Conservation (phyloP, 805 yeast species). For the Metschnikowia cubensis region DNA sequence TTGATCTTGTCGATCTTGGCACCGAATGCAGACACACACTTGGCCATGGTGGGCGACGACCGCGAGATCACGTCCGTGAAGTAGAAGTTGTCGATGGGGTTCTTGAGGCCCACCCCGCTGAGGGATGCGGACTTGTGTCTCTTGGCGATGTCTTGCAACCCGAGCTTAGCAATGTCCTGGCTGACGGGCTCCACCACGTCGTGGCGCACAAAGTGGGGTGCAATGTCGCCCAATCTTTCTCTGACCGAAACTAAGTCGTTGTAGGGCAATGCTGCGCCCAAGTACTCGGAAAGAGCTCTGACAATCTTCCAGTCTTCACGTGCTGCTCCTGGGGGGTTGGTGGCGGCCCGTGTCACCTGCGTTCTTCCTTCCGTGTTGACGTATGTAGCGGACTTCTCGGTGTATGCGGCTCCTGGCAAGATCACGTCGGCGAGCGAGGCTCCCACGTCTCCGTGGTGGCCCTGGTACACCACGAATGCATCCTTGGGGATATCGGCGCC, state of each 20-base stretch:
- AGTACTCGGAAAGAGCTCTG: constrained; percentile 76
- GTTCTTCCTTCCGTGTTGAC: constrained; percentile 90
- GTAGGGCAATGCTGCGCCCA: constrained; percentile 68
- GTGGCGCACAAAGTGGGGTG: constrained; percentile 76
- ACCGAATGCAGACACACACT: constrained; percentile 71
- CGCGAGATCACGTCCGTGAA: constrained; percentile 85
- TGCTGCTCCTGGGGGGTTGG: constrained; percentile 83
- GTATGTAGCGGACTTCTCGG: constrained; percentile 80
- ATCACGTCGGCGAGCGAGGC: constrained; percentile 86
- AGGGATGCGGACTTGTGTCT: constrained; percentile 35
- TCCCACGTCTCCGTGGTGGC: constrained; percentile 88
- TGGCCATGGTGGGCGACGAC: constrained; percentile 88
- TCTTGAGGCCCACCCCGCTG: constrained; percentile 48
- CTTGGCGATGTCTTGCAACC: constrained; percentile 43
- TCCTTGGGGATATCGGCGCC: constrained; percentile 71
- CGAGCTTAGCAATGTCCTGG: constrained; percentile 51
- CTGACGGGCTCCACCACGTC: constrained; percentile 71
- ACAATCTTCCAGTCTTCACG: constrained; percentile 90
- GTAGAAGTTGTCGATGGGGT: constrained; percentile 79
- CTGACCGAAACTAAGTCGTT: constrained; percentile 68
- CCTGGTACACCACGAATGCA: constrained; percentile 85
- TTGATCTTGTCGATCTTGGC: constrained; percentile 56
- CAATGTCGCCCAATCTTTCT: constrained; percentile 65
- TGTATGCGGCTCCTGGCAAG: constrained; percentile 84
- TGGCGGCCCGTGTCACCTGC: constrained; percentile 81